Percentiles rank a stretch among this genome's conserved stretches.
phyloP scores from a whole-genome alignment of 2,329 filamentous ascomycete genomes.

The Bipolaris zeicola region DNA sequence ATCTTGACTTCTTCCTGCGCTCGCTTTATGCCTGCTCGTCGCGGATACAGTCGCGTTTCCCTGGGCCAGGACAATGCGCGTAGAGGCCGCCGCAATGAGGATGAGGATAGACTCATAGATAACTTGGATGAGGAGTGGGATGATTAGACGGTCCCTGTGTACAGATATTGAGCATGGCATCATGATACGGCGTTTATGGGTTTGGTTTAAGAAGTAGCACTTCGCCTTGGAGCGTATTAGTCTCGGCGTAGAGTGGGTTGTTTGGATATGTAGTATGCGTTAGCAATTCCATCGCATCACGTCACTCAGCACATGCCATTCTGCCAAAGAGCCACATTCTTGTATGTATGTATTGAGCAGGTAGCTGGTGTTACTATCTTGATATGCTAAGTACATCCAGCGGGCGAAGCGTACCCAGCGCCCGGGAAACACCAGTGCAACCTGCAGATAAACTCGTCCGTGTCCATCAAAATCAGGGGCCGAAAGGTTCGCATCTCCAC shows the following conservation, averaged over 20 bases:
- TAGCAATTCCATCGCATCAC: background rate
- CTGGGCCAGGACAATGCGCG: conserved; percentile 53
- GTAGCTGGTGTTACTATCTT: background rate
- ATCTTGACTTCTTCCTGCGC: conserved; percentile 73
- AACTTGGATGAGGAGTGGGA: conserved; percentile 98
- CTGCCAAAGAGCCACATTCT: background rate
- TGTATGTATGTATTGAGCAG: background rate
- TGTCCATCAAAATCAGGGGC: background rate
- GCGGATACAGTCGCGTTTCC: conserved; percentile 71
- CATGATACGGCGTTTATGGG: conserved; percentile 11
- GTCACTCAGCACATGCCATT: background rate
- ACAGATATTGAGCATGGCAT: background rate
- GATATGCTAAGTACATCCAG: background rate
- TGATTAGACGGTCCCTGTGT: conserved; percentile 55
- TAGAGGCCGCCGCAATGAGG: conserved; percentile 64
- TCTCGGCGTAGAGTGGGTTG: background rate
- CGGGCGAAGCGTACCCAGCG: background rate
- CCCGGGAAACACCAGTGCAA: background rate
- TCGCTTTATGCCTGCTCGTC: conserved; percentile 65
- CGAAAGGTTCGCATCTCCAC: no score
- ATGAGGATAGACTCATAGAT: conserved; percentile 93
- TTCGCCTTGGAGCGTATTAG: conserved; percentile 7
- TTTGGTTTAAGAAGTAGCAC: conserved; percentile 1
- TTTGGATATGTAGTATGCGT: background rate
- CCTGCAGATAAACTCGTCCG: background rate